Evolutionary conservation across 2,329 filamentous ascomycete genomes (phyloP), one percentile per base, ranked within the genome.

Genomic region (Colletotrichum simmondsii): DNA sequence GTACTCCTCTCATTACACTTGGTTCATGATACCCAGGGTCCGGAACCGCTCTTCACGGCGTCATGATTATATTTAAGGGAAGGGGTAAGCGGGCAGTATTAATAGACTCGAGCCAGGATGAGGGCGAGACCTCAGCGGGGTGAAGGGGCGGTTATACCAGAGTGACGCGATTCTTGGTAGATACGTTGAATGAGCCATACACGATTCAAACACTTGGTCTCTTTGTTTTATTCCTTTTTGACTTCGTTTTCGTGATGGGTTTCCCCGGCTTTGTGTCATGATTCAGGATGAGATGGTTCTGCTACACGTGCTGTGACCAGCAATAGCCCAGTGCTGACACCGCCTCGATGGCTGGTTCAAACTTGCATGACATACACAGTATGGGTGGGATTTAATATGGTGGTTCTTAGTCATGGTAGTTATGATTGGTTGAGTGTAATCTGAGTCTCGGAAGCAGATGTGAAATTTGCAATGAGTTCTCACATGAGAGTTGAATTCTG

Each of bases 21-120:
- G 52, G 62, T 57, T 65, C 4, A 42, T 56, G 62, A 65, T 65
- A 65, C 62, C 62, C 62, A 32, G 62, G 52, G n/a, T 65, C 32
- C 42, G 24, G 52, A 65, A 42, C 37, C n/a, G 53, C 53, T 30
- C 52, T 30, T 16, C 49, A 42, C 35, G 52, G 52, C 30, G 32
- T 42, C 49, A 42, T 12, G 11, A 35, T 35, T 35, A 35, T 5
- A 35, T 35, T 4, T 2, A 3, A 35, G 30, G 42, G 28, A 58
- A 58, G 30, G 28, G 60, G 3, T n/a, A 35, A 26, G 26, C 8
- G 22, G 22, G n/a, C 19, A 49, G 42, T 49, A 49, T 49, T n/a
- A 49, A 19, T 49, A 64, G 46, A 24, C 24, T 7, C 28, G 53
- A 63, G 24, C 46, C 61, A 37, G 32, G 46, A 24, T 12, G n/a